Evolutionary conservation across 192 early-diverging fungal species (phyloP), one percentile per base, ranked within the genome.

Genomic region (Bifiguratus adelaidae): DNA sequence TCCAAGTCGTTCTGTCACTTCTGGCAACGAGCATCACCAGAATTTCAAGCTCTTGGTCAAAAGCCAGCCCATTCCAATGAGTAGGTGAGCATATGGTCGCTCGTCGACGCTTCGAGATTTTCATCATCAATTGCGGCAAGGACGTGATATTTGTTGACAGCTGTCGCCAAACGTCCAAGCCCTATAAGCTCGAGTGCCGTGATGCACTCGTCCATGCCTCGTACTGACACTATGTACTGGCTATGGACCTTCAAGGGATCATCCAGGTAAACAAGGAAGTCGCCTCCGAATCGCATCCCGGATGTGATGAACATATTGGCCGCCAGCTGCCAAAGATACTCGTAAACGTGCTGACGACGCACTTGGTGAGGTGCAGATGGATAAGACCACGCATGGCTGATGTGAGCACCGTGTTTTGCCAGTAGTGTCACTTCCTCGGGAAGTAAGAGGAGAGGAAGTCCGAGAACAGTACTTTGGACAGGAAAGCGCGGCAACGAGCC

Each of bases 211-310:
- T 61, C 37, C 18, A 36, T 30, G 0, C 56, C 52, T 0, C 73
- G 45, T 5, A 83, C 58, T 0, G 64, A 63, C 19, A 77, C 80
- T 15, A 87, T 58, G 34, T 77, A 73, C 32, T 75, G 71, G 7
- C 81, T 75, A 56, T 91, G 88, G 48, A 70, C 81, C 3, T 77
- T 60, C 42, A 82, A 55, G 0, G 83, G 83, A 32, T 88, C 83
- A 41, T 80, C 80, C 45, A 71, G 81, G 56, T 94, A 94, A 7
- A 85, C 55, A 7, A 94, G 60, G 57, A 78, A 94, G 47, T 94
- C 88, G 7, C 85, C 89, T 6, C 91, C 91, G 68, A 87, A 94
- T 55, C 89, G 89, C 44, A 78, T 65, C 20, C 83, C 89, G 12
- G 66, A 55, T 1, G 83, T 82, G 4, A 92, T 51, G 55, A 68